Evolutionary conservation across 1,284 basidiomycete genomes (phyloP).

Genomic region (Leccinum huronense): DNA sequence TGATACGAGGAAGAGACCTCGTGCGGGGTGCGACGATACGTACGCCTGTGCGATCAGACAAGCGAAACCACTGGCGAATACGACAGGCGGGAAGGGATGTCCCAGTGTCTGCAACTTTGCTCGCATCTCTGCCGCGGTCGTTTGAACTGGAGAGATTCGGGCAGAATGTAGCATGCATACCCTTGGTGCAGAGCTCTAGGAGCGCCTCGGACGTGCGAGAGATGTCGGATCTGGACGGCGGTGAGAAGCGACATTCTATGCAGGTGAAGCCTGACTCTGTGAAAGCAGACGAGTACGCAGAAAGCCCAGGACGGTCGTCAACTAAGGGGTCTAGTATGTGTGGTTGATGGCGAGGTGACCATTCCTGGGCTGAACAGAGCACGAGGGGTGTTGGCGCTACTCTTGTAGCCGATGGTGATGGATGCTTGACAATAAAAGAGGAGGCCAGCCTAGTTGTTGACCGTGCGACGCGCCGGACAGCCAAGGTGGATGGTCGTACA

Average conservation of each 20-base stretch:
- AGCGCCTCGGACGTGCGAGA: constrained; percentile 34
- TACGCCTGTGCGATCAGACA: constrained; percentile 64
- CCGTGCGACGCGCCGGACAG: background rate
- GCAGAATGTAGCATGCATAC: constrained; percentile 26
- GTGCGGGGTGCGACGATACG: constrained; percentile 62
- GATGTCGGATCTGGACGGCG: constrained; percentile 26
- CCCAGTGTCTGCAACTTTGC: constrained; percentile 43
- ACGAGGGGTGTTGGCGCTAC: constrained; percentile 54
- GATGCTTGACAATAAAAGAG: constrained; percentile 39
- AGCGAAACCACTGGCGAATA: constrained; percentile 46
- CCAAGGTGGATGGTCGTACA: constrained; percentile 2
- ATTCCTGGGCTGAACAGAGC: constrained; percentile 43
- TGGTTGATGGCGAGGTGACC: constrained; percentile 38
- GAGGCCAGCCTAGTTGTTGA: constrained; percentile 16
- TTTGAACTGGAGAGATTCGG: constrained; percentile 2
- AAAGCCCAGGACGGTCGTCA: constrained; percentile 1
- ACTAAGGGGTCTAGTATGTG: constrained; percentile 8
- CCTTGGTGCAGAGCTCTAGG: constrained; percentile 42
- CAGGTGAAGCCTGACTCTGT: constrained; percentile 60
- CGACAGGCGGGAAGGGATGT: constrained; percentile 63
- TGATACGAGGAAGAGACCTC: constrained; percentile 58
- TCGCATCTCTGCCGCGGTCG: constrained; percentile 38
- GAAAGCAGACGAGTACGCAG: constrained; percentile 45
- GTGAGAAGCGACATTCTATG: constrained; percentile 51
- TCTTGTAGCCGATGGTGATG: constrained; percentile 43